phyloP scores from a whole-genome alignment of 2,329 filamentous ascomycete species.

The Dactylellina drechsleri region DNA sequence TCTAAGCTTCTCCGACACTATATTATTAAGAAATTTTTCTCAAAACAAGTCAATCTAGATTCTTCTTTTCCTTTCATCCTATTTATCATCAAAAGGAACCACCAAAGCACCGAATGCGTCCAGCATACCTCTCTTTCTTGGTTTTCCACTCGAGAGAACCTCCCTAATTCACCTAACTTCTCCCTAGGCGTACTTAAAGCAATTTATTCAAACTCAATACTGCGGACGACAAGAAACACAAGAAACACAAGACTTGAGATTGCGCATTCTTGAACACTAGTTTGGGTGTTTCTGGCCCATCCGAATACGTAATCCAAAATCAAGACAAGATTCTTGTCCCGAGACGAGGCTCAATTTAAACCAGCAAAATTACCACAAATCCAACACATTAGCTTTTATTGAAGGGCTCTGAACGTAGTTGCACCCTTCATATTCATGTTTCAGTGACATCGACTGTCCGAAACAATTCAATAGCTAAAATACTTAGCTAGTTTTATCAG shows the following conservation, averaged over 20 bases:
- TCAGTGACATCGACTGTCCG: no score
- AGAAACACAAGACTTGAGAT: no score
- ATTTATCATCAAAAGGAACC: background rate
- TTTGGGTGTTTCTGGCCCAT: background rate
- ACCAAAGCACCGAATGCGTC: constrained; percentile 42
- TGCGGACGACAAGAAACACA: background rate
- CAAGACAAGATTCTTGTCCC: background rate
- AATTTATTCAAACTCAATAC: background rate
- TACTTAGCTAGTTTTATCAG: no score
- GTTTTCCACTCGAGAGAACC: constrained; percentile 36
- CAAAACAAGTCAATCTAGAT: background rate
- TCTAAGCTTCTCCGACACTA: background rate
- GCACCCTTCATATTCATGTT: no score
- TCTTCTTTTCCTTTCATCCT: background rate
- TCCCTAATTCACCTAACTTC: constrained; percentile 21
- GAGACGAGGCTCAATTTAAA: background rate
- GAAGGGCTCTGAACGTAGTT: no score
- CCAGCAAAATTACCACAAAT: constrained; percentile 22
- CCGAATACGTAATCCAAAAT: constrained; percentile 51
- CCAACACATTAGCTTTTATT: constrained; percentile 29
- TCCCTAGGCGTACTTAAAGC: background rate
- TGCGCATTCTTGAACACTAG: no score
- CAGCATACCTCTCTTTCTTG: constrained; percentile 19
- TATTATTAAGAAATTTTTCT: background rate
- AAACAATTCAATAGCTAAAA: no score